Conservation (phyloP, 805 yeast genomes). For the Komagataella kurtzmanii region DNA sequence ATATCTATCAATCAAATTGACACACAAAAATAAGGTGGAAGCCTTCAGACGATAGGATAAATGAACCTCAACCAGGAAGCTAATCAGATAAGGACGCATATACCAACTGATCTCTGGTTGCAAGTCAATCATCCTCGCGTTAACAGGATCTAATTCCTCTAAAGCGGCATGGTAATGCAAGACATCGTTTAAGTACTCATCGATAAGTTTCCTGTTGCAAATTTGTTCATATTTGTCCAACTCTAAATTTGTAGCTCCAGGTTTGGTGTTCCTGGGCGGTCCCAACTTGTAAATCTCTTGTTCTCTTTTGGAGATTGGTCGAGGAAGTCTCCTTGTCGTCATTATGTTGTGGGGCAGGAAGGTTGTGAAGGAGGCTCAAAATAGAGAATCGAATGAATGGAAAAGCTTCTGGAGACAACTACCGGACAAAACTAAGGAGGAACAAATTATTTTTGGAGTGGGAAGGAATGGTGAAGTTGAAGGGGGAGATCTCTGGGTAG, state of each 20-base stretch:
- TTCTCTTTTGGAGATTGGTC: not conserved
- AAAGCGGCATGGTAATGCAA: not conserved
- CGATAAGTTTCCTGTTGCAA: not conserved
- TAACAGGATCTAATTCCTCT: constrained; percentile 5
- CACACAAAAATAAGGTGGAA: constrained; percentile 55
- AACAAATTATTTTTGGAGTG: not conserved
- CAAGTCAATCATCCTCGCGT: constrained; percentile 50
- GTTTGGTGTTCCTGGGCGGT: not conserved
- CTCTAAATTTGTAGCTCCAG: not conserved
- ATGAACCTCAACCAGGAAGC: constrained; percentile 59
- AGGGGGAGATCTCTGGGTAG: not conserved
- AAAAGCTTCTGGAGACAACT: not conserved
- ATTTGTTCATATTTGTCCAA: not conserved
- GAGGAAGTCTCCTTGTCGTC: not conserved
- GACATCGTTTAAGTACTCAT: not conserved
- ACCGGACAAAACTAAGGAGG: not conserved
- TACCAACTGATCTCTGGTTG: constrained; percentile 79
- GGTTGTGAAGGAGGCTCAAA: not conserved
- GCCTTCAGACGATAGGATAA: constrained; percentile 48
- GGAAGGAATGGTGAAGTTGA: not conserved
- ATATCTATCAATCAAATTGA: constrained; percentile 78
- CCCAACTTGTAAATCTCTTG: not conserved
- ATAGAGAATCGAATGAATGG: not conserved
- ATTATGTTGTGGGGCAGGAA: not conserved
- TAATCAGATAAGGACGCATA: constrained; percentile 64